Evolutionary conservation across 1,284 basidiomycete species (phyloP), one percentile per base, ranked within the genome.

Genomic region (Irpex sp.): DNA sequence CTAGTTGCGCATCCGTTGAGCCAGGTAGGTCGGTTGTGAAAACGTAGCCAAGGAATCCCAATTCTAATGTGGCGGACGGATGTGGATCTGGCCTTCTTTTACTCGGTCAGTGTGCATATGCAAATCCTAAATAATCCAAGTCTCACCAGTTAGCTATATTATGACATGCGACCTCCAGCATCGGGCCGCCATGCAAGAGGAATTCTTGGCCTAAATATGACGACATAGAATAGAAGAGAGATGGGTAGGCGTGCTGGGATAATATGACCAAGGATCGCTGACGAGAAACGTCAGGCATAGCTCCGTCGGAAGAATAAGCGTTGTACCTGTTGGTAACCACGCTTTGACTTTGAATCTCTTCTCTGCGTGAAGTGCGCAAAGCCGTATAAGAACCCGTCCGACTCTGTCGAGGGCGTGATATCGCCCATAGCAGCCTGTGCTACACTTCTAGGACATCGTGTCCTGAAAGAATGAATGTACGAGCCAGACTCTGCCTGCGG

Each of bases 251-350:
- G 50, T 92, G 85, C 64, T 93, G 89, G 0, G 94, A 91, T 7
- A 97, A 80, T 37, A 97, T 86, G 21, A 97, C 93, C 53, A 97
- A 78, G 1, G 94, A 95, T 67, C 91, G 89, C 89, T 95, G 65
- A 33, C 59, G 59, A 64, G 46, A 2, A 4, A 46, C 2, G 15
- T 21, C 13, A 59, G 31, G 39, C 39, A 67, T 65, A 39, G 66
- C 60, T 26, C 13, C 61, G 15, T 46, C 26, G 43, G 57, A 35
- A 33, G 13, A 17, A 51, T 49, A 46, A 7, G 8, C 11, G n/a
- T 68, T 78, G 69, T 62, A 93, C 93, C 81, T 97, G 95, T 69
- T 90, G 86, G 74, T 95, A 97, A 3, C 95, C 95, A 61, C 95
- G 82, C 66, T 89, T 90, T 8, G 88, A 89, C 0, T 80, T 77